These are phyloP conservation scores for Calamus simplicifolius DNA, from an alignment of 176 grass and related monocot species.

Conservation along the genomic window DNA sequence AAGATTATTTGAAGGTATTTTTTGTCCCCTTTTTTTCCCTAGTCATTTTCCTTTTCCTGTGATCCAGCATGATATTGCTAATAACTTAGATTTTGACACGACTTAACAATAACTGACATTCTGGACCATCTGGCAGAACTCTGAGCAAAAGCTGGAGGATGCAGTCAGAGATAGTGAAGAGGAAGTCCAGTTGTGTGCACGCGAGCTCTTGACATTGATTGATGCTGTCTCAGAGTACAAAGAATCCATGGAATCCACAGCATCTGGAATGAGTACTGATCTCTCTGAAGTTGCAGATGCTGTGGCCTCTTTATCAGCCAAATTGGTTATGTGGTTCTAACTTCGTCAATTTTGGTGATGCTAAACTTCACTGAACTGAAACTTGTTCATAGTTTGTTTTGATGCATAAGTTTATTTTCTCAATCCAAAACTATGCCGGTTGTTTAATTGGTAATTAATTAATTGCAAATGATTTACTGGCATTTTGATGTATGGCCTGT, in stretches of 20 bases:
- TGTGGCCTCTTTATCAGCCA: constrained; percentile 41
- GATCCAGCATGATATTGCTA: neutral
- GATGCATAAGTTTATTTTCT: too few relatives aligned
- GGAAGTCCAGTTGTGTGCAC: constrained; percentile 38
- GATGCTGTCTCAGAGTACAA: constrained; percentile 46
- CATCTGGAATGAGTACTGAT: constrained; percentile 31
- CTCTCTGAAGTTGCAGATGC: constrained; percentile 46
- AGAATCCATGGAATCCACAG: constrained; percentile 44
- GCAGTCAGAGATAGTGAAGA: constrained; percentile 19
- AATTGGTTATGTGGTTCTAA: constrained; percentile 12
- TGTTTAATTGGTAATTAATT: too few relatives aligned
- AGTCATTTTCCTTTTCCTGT: neutral
- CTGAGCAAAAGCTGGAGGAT: constrained; percentile 36
- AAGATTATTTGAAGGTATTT: constrained; percentile 49
- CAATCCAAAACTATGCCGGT: too few relatives aligned
- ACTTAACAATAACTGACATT: neutral
- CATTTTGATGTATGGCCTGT: too few relatives aligned
- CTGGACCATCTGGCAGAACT: constrained; percentile 26
- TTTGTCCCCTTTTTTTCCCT: neutral
- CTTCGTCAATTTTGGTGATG: neutral
- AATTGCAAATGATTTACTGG: too few relatives aligned
- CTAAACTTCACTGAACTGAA: neutral
- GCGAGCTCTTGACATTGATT: constrained; percentile 42
- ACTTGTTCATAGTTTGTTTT: too few relatives aligned
- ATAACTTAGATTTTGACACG: neutral